Evolutionary conservation across 345 rosid species (phyloP), one percentile per base, ranked within the genome.

Genomic region (Anastatica hierochuntica): DNA sequence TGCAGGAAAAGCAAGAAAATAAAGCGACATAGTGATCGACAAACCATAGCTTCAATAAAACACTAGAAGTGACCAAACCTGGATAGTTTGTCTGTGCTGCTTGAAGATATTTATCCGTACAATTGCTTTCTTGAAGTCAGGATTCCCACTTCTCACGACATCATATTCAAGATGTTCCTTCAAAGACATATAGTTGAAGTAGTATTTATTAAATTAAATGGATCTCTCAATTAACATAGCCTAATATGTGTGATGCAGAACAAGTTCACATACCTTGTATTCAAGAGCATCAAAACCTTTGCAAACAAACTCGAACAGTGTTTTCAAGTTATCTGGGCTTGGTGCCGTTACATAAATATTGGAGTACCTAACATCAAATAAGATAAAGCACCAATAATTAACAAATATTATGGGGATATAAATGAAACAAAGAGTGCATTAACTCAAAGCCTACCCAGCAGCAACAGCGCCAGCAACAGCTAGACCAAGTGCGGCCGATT

Each of bases 21-120:
- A 14, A 19, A 64, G 36, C 39, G 21, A 49, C 9, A 11, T 54
- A 52, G 33, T 49, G 14, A 15, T 46, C 14, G 34, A 66, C 33
- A n/a, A 44, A 43, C n/a, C 8, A 58, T 10, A 35, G 36, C 31
- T 80, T 21, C n/a, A 17, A 24, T 19, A 81, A 74, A 75, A 83
- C 79, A 75, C 69, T 80, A 41, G 85, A 83, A 83, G 71, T 76
- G 46, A 80, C 71, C 72, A 47, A 33, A 90, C 98, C 94, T 87
- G 98, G 66, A 90, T 79, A 23, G 95, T 88, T 78, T 92, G 98
- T 53, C 94, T 74, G 67, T 92, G 95, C 69, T 88, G 94, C 79
- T 72, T 92, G 74, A 69, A 85, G 57, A 92, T 74, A 72, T 92
- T 88, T 60, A 92, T 80, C 47, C 89, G 78, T 63, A 92, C 74